Evolutionary conservation across 148 eudicot species (phyloP).

Genomic region (Limonium bicolor): DNA sequence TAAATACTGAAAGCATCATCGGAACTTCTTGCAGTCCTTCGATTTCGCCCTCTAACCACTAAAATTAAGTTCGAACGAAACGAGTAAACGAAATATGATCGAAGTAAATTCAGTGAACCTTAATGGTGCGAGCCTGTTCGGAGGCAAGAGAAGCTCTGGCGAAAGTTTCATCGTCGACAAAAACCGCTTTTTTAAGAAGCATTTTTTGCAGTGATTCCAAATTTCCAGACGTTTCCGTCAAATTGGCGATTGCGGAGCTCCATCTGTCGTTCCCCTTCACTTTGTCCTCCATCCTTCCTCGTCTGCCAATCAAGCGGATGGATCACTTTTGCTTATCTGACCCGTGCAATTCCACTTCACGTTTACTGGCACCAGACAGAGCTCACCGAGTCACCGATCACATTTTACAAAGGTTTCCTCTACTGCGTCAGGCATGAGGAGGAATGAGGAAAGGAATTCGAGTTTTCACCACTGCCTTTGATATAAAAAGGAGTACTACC

Average conservation of each 20-base stretch:
- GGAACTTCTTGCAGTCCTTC: too few relatives aligned
- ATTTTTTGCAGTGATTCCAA: conserved; percentile 69
- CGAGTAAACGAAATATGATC: neutral
- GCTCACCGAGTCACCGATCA: too few relatives aligned
- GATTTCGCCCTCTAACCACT: neutral
- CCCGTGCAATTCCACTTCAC: too few relatives aligned
- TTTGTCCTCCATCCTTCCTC: conserved; percentile 22
- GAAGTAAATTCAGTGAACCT: conserved; percentile 21
- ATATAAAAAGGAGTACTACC: too few relatives aligned
- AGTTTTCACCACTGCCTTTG: too few relatives aligned
- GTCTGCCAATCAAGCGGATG: too few relatives aligned
- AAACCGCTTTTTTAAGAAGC: conserved; percentile 65
- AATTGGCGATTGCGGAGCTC: conserved; percentile 58
- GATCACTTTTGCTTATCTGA: too few relatives aligned
- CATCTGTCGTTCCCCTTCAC: conserved; percentile 62
- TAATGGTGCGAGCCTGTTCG: conserved; percentile 79
- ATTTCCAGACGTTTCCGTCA: conserved; percentile 58
- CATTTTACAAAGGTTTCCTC: too few relatives aligned
- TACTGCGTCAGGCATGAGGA: too few relatives aligned
- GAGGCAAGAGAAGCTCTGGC: conserved; percentile 68
- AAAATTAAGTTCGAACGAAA: neutral
- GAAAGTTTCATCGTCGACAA: conserved; percentile 70
- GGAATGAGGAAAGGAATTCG: too few relatives aligned
- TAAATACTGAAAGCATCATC: too few relatives aligned
- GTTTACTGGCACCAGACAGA: too few relatives aligned